Conservation (phyloP, 2,329 filamentous ascomycete species). For the Chalaropsis thielavioides region DNA sequence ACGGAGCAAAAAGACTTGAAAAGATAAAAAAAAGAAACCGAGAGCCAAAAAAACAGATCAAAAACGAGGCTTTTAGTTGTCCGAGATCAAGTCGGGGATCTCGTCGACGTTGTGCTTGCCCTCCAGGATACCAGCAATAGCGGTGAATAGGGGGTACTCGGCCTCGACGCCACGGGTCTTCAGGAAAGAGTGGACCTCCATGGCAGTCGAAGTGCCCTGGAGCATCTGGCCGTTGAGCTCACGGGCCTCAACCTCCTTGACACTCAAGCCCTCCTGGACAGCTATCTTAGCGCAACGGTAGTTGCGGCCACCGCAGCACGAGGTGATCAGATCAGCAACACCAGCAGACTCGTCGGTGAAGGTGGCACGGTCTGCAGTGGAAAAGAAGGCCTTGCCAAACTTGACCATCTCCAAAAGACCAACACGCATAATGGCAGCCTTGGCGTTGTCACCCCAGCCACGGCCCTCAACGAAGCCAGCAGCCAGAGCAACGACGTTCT, state of each 20-base stretch:
- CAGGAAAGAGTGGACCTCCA: conserved; percentile 82
- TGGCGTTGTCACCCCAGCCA: conserved; percentile 96
- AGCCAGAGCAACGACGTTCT: conserved; percentile 90
- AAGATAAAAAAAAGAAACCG: not conserved
- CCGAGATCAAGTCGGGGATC: conserved; percentile 54
- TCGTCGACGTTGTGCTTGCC: conserved; percentile 65
- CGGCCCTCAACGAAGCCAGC: conserved; percentile 91
- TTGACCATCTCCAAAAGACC: conserved; percentile 92
- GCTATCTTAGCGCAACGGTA: conserved; percentile 86
- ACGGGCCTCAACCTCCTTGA: conserved; percentile 74
- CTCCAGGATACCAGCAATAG: conserved; percentile 64
- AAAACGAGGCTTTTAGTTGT: conserved; percentile 18
- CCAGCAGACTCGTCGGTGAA: conserved; percentile 97
- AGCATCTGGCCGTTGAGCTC: conserved; percentile 95
- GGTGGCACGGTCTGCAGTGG: conserved; percentile 65
- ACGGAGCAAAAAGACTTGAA: conserved; percentile 7
- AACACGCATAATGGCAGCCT: conserved; percentile 95
- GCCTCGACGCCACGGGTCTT: conserved; percentile 61
- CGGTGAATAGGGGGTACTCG: conserved; percentile 85
- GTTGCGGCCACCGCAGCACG: conserved; percentile 81
- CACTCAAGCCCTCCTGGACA: conserved; percentile 60
- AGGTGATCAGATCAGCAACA: conserved; percentile 90
- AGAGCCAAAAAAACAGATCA: conserved; percentile 8
- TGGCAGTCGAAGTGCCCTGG: conserved; percentile 82
- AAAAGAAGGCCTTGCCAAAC: conserved; percentile 89